Percentiles rank a stretch among this genome's conserved stretches.
Evolutionary conservation across 371 early-diverging fungal species (phyloP).

Genomic region (Mucor sp.): DNA sequence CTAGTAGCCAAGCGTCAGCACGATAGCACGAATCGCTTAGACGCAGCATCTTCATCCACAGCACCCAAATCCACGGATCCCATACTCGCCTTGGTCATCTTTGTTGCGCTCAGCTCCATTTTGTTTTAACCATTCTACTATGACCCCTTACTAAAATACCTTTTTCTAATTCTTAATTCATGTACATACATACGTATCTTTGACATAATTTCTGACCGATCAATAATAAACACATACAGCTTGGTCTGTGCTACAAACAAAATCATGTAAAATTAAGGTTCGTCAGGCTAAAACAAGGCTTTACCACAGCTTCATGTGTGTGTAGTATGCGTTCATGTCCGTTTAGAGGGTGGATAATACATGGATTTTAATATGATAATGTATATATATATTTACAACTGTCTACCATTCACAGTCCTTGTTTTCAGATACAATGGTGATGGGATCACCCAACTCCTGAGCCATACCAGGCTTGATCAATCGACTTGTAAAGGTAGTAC

Average conservation of each 20-base stretch:
- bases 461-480: conserved; percentile 28
- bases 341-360: background rate
- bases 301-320: no score
- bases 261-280: no score
- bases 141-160: no score
- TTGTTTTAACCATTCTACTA: conserved; percentile 12
- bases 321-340: background rate
- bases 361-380: background rate
- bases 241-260: no score
- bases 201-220: background rate
- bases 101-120: conserved; percentile 19
- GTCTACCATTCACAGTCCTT: conserved; percentile 30
- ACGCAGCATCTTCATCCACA: conserved; percentile 2
- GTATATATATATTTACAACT: conserved; percentile 2
- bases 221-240: background rate
- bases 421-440: conserved; percentile 20
- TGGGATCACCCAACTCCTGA: conserved; percentile 24
- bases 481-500: conserved; percentile 15
- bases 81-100: conserved; percentile 20
- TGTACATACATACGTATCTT: background rate
- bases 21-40: background rate
- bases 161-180: background rate
- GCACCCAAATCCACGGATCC: conserved; percentile 15
- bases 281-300: no score
- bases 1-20: background rate